Evolutionary conservation across 2,329 filamentous ascomycete genomes (phyloP).

Genomic region (Teratosphaeria epicoccoides): DNA sequence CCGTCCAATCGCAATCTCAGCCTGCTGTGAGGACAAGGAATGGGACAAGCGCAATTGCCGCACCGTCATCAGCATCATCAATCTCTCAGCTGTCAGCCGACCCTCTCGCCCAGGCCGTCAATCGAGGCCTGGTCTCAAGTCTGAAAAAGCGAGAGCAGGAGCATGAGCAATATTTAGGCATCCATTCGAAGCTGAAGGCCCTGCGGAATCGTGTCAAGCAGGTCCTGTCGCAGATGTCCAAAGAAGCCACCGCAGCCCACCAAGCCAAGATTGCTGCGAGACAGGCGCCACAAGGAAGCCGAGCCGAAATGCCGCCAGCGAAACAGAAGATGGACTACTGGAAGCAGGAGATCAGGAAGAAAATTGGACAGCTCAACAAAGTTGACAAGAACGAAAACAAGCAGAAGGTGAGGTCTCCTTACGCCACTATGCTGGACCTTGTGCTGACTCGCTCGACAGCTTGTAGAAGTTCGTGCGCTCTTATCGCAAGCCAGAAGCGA

Average conservation of each 20-base stretch:
- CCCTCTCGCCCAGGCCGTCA: not conserved
- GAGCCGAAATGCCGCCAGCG: not conserved
- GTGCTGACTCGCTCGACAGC: slow-evolving; percentile 24
- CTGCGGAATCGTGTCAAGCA: slow-evolving; percentile 44
- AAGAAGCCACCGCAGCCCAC: not conserved
- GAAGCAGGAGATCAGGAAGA: slow-evolving; percentile 58
- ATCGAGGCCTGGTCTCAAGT: slow-evolving; percentile 5
- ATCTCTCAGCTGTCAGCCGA: not conserved
- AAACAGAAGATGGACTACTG: slow-evolving; percentile 51
- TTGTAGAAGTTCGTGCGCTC: slow-evolving; percentile 39
- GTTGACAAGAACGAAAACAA: slow-evolving; percentile 51
- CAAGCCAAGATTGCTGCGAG: not conserved
- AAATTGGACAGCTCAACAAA: slow-evolving; percentile 61
- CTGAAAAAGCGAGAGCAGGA: slow-evolving; percentile 29
- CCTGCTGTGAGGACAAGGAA: slow-evolving; percentile 1
- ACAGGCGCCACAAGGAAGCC: not conserved
- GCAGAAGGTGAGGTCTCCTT: slow-evolving; percentile 37
- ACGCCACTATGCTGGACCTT: not conserved
- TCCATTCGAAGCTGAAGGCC: slow-evolving; percentile 59
- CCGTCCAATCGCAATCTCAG: not conserved
- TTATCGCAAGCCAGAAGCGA: slow-evolving; percentile 34
- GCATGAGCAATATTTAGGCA: slow-evolving; percentile 40
- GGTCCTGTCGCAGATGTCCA: slow-evolving; percentile 10
- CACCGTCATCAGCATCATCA: not conserved
- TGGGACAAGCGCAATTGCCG: not conserved